Percentiles rank a stretch among this genome's conserved stretches.
These are phyloP conservation scores for Bruguiera parviflora DNA, from an alignment of 345 rosid genomes.

Conservation along the genomic window DNA sequence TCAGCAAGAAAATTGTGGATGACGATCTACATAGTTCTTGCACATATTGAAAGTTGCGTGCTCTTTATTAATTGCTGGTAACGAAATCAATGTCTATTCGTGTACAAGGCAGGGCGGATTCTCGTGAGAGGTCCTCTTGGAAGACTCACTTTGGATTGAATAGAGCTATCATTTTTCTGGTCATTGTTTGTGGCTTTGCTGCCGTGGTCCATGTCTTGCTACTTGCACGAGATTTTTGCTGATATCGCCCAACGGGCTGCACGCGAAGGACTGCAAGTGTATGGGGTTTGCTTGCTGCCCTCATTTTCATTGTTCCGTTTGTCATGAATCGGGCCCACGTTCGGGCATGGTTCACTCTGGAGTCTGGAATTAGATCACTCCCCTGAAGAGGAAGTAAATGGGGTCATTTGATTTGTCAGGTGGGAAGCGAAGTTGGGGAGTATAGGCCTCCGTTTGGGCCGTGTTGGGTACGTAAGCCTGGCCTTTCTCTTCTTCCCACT, in stretches of 20 bases:
- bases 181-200: slow-evolving; percentile 17
- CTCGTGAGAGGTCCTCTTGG: slow-evolving; percentile 23
- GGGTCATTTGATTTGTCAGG: neutral
- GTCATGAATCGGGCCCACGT: too few relatives aligned
- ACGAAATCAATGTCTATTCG: too few relatives aligned
- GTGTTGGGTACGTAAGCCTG: slow-evolving; percentile 20
- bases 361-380: too few relatives aligned
- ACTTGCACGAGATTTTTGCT: slow-evolving; percentile 19
- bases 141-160: slow-evolving; percentile 19
- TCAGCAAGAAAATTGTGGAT: slow-evolving; percentile 30
- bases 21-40: neutral
- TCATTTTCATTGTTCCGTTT: neutral
- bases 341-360: too few relatives aligned
- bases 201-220: slow-evolving; percentile 21
- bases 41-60: too few relatives aligned
- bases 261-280: slow-evolving; percentile 8
- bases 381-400: neutral
- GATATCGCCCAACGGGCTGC: slow-evolving; percentile 10
- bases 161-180: slow-evolving; percentile 17
- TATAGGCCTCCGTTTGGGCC: slow-evolving; percentile 19
- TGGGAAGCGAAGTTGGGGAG: slow-evolving; percentile 19
- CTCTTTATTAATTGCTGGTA: neutral
- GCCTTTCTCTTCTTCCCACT: slow-evolving; percentile 30
- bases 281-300: neutral
- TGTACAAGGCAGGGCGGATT: too few relatives aligned